Evolutionary conservation across 2,329 filamentous ascomycete species (phyloP), one percentile per base, ranked within the genome.

Genomic region (Penicillium griseofulvum): DNA sequence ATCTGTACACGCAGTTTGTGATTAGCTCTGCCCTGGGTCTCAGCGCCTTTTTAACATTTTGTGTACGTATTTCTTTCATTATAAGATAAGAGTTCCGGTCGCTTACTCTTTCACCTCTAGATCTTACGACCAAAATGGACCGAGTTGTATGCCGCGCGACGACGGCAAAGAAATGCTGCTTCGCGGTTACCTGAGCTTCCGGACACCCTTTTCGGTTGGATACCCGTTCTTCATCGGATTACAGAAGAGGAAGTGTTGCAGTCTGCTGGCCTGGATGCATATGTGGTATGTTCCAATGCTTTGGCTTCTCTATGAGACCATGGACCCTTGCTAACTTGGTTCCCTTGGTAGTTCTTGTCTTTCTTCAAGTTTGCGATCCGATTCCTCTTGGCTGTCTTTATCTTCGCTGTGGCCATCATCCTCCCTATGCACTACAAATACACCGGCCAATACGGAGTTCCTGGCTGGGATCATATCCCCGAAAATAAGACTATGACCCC

Each of bases 281-380:
- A 90, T 76, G 94, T 97, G 62, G 88, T 90, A 76, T 64, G 83
- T 79, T 38, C 2, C 0, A 22, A 28, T 24, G 39, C 24, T 19
- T 48, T 19, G 39, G 19, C 14, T 11, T 37, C 24, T 26, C 16
- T 26, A 24, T 17, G 9, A 26, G 39, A 33, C n/a, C 31, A 33
- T 45, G n/a, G 28, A 34, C 28, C 17, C 9, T 34, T 52, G 43
- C 60, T 62, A 34, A 62, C 19, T 14, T 34, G 8, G 2, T 2
- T 19, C 4, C 17, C 7, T 16, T 2, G 22, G 52, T 66, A 85
- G 83, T 97, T 99, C 70, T 81, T 99, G 14, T 84, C 88, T 16
- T 99, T 99, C 75, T 97, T 97, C 81, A 95, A 92, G 71, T 94
- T 97, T 85, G 88, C 93, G 12, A 89, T 91, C 62, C 90, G 88